Conservation (phyloP, 176 grass and related monocot genomes). For the Rhynchospora pubera region DNA sequence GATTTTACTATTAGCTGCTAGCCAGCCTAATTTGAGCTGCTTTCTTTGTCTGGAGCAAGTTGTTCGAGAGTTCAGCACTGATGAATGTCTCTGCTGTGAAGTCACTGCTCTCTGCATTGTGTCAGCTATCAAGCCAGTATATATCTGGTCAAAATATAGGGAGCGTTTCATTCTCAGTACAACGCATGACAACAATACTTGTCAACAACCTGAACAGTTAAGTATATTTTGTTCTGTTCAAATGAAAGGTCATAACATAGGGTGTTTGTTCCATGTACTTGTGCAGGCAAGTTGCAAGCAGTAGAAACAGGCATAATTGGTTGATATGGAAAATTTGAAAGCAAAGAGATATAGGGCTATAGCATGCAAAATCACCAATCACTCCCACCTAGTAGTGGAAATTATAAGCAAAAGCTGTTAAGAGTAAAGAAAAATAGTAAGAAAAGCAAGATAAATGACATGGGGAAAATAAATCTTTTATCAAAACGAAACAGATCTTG, state of each 20-base stretch:
- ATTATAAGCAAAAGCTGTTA: background rate
- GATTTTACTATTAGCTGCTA: background rate
- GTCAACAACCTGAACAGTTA: conserved; percentile 87
- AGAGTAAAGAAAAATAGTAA: background rate
- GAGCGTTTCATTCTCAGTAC: conserved; percentile 84
- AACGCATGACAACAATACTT: conserved; percentile 85
- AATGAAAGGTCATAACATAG: background rate
- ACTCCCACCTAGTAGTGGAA: background rate
- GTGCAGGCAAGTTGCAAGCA: background rate
- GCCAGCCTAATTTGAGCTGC: background rate
- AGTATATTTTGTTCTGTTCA: conserved; percentile 6
- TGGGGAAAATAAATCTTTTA: background rate
- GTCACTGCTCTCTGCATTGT: conserved; percentile 83
- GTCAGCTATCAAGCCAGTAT: conserved; percentile 91
- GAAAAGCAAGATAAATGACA: background rate
- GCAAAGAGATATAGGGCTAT: background rate
- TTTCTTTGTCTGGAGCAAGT: conserved; percentile 56
- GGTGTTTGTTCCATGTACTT: background rate
- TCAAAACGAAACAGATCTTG: background rate
- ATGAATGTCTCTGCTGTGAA: conserved; percentile 90
- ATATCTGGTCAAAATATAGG: conserved; percentile 69
- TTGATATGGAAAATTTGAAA: background rate
- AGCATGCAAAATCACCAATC: background rate
- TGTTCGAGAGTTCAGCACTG: conserved; percentile 96
- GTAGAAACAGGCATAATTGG: background rate